A percentile compares a stretch with the other conserved stretches of the same genome.
phyloP scores from a whole-genome alignment of 495 filamentous ascomycete genomes.

The Penicillium canariense region DNA sequence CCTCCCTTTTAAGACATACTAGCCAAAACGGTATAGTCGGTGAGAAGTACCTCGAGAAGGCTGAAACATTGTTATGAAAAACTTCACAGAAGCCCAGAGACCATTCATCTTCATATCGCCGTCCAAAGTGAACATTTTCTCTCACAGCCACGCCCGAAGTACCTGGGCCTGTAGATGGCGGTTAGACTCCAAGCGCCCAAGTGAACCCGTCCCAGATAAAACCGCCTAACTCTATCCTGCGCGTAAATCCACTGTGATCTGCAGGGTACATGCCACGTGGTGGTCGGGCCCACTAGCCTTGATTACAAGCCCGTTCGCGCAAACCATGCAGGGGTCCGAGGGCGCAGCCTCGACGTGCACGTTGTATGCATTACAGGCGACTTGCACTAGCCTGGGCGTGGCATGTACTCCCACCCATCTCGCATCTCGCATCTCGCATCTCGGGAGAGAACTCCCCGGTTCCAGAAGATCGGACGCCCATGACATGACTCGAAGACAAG shows the following conservation, averaged over 20 bases:
- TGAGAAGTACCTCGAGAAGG: not conserved
- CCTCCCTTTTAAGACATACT: not conserved
- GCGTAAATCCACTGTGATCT: not conserved
- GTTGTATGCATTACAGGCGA: not conserved
- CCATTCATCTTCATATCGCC: not conserved
- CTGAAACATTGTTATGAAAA: not conserved
- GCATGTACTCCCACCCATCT: not conserved
- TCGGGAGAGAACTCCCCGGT: not conserved
- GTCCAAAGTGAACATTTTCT: not conserved
- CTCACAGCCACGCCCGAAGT: not conserved
- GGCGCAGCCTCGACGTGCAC: not conserved
- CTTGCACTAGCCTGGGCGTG: too few relatives aligned
- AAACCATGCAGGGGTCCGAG: not conserved
- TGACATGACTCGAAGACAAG: too few relatives aligned
- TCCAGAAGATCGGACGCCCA: too few relatives aligned
- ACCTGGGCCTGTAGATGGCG: not conserved
- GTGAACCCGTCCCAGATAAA: not conserved
- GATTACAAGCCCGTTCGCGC: not conserved
- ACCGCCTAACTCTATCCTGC: not conserved
- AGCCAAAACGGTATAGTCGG: not conserved
- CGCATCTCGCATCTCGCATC: not conserved
- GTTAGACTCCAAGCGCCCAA: not conserved
- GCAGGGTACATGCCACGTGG: conserved; percentile 2
- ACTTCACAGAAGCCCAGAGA: not conserved
- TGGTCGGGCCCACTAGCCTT: not conserved